phyloP scores from a whole-genome alignment of 352 stramenopile species.

The Globisporangium splendens region DNA sequence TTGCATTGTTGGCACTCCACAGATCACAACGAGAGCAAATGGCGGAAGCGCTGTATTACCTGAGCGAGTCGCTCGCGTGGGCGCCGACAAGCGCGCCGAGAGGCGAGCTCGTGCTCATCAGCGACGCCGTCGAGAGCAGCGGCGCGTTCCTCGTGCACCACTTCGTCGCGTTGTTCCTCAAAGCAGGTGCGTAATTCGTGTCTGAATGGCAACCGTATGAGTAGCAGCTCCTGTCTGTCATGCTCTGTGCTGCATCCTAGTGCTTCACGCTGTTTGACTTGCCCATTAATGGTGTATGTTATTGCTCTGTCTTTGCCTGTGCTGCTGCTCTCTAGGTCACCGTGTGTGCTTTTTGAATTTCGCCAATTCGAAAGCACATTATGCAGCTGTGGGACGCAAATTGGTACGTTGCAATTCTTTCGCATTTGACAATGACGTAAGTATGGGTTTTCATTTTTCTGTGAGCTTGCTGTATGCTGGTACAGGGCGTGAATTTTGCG shows the following conservation, averaged over 20 bases:
- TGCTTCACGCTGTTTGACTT: too few relatives aligned
- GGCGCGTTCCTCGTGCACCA: slow-evolving; percentile 71
- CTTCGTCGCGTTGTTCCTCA: slow-evolving; percentile 65
- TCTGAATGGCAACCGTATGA: too few relatives aligned
- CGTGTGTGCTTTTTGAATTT: slow-evolving; percentile 60
- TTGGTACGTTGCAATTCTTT: slow-evolving; percentile 53
- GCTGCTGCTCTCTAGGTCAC: slow-evolving; percentile 24
- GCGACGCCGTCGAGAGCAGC: slow-evolving; percentile 49
- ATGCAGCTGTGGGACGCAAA: slow-evolving; percentile 60
- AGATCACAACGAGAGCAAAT: slow-evolving; percentile 17
- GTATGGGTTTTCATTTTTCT: too few relatives aligned
- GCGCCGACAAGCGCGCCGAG: slow-evolving; percentile 39
- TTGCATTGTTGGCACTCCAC: not conserved
- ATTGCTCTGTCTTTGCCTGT: not conserved
- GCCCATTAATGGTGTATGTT: not conserved
- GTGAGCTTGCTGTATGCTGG: too few relatives aligned
- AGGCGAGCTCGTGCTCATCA: slow-evolving; percentile 51
- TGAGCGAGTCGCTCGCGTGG: slow-evolving; percentile 56
- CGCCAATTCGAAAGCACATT: slow-evolving; percentile 50
- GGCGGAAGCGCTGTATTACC: slow-evolving; percentile 51
- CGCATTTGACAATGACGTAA: too few relatives aligned
- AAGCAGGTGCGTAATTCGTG: slow-evolving; percentile 34
- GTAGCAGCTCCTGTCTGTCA: too few relatives aligned
- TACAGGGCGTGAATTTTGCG: slow-evolving; percentile 51
- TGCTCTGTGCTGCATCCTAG: too few relatives aligned